phyloP scores from a whole-genome alignment of 169 alveolate species.

The Theileria luwenshuni region DNA sequence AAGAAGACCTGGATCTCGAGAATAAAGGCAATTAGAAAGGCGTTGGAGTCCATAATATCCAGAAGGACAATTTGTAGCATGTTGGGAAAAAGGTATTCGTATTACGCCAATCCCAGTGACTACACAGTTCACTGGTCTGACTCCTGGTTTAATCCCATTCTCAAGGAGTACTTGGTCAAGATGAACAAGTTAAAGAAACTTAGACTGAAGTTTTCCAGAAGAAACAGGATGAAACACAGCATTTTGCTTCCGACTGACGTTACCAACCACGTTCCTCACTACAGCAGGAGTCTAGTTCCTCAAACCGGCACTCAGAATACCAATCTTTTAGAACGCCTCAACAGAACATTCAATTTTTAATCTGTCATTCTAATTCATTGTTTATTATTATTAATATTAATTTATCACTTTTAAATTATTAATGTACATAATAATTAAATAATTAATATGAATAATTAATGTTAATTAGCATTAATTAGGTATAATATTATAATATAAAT shows the following conservation, averaged over 20 bases:
- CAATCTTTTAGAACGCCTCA: no score
- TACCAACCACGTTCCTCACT: background rate
- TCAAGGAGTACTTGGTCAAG: slow-evolving; percentile 72
- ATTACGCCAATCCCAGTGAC: slow-evolving; percentile 73
- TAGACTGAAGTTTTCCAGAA: slow-evolving; percentile 20
- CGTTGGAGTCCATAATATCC: slow-evolving; percentile 72
- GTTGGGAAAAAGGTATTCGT: slow-evolving; percentile 74
- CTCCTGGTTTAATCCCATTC: slow-evolving; percentile 75
- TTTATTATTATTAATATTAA: no score
- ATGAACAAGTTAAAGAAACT: slow-evolving; percentile 54
- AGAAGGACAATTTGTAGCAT: slow-evolving; percentile 74
- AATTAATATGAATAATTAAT: no score
- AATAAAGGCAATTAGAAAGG: slow-evolving; percentile 71
- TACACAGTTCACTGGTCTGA: slow-evolving; percentile 82
- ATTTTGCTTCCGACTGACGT: slow-evolving; percentile 11
- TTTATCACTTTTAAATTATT: no score
- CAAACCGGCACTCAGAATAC: background rate
- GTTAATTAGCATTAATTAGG: no score
- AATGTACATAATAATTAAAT: no score
- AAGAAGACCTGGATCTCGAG: slow-evolving; percentile 77
- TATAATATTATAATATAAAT: no score
- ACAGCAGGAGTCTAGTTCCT: slow-evolving; percentile 1
- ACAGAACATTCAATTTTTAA: no score
- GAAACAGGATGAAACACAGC: slow-evolving; percentile 18
- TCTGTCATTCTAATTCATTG: no score